Conservation (phyloP, 164 flowering plant species). For the Tetracentron sinense region DNA sequence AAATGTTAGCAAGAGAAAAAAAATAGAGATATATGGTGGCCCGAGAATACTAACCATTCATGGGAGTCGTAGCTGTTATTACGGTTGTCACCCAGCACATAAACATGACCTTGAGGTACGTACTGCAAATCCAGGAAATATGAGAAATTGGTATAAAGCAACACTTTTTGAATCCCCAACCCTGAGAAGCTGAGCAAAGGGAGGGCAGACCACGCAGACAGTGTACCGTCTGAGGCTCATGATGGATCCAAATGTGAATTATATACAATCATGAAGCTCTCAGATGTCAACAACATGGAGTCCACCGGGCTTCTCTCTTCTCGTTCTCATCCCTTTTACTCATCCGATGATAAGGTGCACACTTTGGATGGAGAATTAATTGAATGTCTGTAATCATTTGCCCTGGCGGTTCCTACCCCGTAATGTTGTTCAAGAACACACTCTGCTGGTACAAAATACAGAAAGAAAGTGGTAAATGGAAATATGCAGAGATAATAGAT, state of each 20-base stretch:
- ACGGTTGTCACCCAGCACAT: conserved; percentile 60
- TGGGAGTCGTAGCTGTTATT: conserved; percentile 56
- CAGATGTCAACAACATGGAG: conserved; percentile 46
- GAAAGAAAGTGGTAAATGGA: background rate
- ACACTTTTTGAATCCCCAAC: background rate
- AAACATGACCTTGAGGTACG: conserved; percentile 50
- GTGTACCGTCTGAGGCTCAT: conserved; percentile 34
- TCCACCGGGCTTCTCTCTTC: conserved; percentile 12
- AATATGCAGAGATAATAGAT: background rate
- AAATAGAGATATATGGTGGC: background rate
- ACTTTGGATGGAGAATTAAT: background rate
- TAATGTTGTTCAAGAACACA: conserved; percentile 39
- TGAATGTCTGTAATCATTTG: conserved; percentile 11
- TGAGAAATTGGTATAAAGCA: conserved; percentile 2
- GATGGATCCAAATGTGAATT: conserved; percentile 8
- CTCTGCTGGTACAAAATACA: conserved; percentile 17
- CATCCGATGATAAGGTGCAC: conserved; percentile 1
- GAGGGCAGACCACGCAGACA: conserved; percentile 22
- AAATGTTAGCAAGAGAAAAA: background rate
- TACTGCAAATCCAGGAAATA: conserved; percentile 29
- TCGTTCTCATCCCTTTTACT: conserved; percentile 1
- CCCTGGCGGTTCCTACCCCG: conserved; percentile 24
- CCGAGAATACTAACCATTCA: conserved; percentile 33
- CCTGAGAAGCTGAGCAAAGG: background rate
- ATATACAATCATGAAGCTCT: conserved; percentile 20